Conservation (phyloP, 2,329 filamentous ascomycete species). For the Acephala macrosclerotiorum region DNA sequence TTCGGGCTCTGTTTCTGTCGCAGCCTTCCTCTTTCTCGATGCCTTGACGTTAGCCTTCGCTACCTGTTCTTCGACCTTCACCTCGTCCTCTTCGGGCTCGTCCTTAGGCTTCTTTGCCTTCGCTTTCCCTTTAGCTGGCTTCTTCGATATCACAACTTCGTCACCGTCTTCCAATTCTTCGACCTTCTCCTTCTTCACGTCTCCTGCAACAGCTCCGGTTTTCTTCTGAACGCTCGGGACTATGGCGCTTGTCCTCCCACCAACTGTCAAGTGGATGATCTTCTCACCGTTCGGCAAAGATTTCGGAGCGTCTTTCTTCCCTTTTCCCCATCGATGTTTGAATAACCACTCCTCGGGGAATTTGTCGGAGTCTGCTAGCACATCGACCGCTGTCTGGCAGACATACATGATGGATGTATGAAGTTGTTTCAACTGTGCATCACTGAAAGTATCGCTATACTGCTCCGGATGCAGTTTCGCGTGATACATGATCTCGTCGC, state of each 20-base stretch:
- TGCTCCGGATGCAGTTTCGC: slow-evolving; percentile 91
- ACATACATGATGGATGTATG: slow-evolving; percentile 79
- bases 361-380: slow-evolving; percentile 80
- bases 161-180: slow-evolving; percentile 10
- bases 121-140: slow-evolving; percentile 39
- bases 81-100: slow-evolving; percentile 4
- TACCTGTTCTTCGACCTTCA: slow-evolving; percentile 4
- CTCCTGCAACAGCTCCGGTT: slow-evolving; percentile 43
- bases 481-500: slow-evolving; percentile 91
- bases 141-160: slow-evolving; percentile 23
- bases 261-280: slow-evolving; percentile 86
- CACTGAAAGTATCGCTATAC: slow-evolving; percentile 82
- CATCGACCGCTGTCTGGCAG: slow-evolving; percentile 79
- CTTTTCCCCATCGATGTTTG: slow-evolving; percentile 88
- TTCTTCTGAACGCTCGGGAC: slow-evolving; percentile 90
- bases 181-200: slow-evolving; percentile 32
- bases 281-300: slow-evolving; percentile 84
- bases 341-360: slow-evolving; percentile 92
- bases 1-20: slow-evolving; percentile 7
- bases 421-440: slow-evolving; percentile 74
- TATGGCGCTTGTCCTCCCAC: slow-evolving; percentile 88
- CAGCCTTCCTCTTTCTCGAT: slow-evolving; percentile 33
- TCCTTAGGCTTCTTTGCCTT: slow-evolving; percentile 39
- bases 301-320: slow-evolving; percentile 73
- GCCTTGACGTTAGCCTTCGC: slow-evolving; percentile 48